Conservation (phyloP, 2,329 filamentous ascomycete species). For the Colletotrichum musae region DNA sequence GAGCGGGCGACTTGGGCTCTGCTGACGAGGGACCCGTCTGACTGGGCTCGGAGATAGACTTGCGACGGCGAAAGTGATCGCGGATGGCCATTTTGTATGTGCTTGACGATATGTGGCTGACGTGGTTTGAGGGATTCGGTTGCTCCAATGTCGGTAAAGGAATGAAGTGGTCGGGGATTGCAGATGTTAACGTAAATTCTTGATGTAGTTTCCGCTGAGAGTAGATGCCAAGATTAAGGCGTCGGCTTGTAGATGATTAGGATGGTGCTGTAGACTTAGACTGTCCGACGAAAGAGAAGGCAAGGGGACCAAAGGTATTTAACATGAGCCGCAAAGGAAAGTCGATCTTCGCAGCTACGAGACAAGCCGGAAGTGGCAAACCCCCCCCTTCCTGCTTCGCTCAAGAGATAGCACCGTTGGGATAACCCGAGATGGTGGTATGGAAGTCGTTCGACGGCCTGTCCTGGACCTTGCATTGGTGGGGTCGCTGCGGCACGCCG, state of each 20-base stretch:
- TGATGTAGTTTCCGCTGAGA: neutral
- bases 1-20: conserved; percentile 33
- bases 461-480: conserved; percentile 27
- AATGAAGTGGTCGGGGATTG: neutral
- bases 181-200: neutral
- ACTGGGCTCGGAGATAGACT: conserved; percentile 52
- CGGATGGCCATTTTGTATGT: conserved; percentile 56
- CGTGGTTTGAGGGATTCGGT: neutral
- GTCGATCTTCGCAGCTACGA: neutral
- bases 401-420: conserved; percentile 34
- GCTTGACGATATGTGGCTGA: neutral
- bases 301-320: conserved; percentile 29
- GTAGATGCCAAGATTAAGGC: neutral
- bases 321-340: conserved; percentile 7
- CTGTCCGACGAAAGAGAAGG: neutral
- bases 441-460: conserved; percentile 23
- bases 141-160: neutral
- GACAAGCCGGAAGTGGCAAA: conserved; percentile 25
- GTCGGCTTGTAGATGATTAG: neutral
- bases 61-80: conserved; percentile 59
- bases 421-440: conserved; percentile 21
- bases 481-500: neutral
- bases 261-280: neutral
- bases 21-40: conserved; percentile 49
- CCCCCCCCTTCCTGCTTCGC: neutral